Conservation (phyloP, 2,329 filamentous ascomycete genomes). For the Blastomyces silverae region DNA sequence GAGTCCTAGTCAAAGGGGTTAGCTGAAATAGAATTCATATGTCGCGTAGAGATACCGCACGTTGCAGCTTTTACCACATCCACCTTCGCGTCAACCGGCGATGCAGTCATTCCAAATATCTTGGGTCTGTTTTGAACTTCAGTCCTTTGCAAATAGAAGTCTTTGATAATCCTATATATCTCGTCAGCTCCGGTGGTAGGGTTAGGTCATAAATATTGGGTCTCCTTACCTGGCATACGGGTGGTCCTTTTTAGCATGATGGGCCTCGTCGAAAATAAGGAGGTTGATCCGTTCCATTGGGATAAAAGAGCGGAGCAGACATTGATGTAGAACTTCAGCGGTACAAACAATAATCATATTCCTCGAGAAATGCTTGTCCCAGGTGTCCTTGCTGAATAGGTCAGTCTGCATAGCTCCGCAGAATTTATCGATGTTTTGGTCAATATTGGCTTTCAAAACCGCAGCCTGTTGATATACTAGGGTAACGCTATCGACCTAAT, state of each 20-base stretch:
- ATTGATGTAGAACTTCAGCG: constrained; percentile 74
- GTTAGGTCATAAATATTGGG: neutral
- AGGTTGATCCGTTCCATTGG: constrained; percentile 78
- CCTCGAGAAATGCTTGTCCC: constrained; percentile 52
- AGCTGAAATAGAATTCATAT: neutral
- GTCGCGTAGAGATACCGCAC: constrained; percentile 23
- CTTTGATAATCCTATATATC: constrained; percentile 63
- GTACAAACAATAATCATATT: constrained; percentile 90
- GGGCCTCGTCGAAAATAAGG: constrained; percentile 90
- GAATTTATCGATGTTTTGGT: constrained; percentile 65
- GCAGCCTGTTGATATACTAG: constrained; percentile 84
- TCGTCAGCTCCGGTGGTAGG: constrained; percentile 15
- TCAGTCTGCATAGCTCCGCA: constrained; percentile 62
- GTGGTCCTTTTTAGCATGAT: constrained; percentile 92
- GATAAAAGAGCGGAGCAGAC: constrained; percentile 71
- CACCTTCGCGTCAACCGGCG: constrained; percentile 76
- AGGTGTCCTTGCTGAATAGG: constrained; percentile 55
- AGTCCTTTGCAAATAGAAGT: constrained; percentile 61
- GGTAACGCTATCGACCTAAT: constrained; percentile 72
- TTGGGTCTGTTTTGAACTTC: constrained; percentile 54
- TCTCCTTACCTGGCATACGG: constrained; percentile 61
- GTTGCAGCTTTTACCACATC: constrained; percentile 64
- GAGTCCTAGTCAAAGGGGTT: constrained; percentile 41
- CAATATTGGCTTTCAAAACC: constrained; percentile 73
- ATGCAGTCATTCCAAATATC: constrained; percentile 95